A percentile compares a stretch with the other conserved stretches of the same genome.
Evolutionary conservation across 1,139 yeast species (phyloP).

Genomic region (Saccharomyces hybrid): DNA sequence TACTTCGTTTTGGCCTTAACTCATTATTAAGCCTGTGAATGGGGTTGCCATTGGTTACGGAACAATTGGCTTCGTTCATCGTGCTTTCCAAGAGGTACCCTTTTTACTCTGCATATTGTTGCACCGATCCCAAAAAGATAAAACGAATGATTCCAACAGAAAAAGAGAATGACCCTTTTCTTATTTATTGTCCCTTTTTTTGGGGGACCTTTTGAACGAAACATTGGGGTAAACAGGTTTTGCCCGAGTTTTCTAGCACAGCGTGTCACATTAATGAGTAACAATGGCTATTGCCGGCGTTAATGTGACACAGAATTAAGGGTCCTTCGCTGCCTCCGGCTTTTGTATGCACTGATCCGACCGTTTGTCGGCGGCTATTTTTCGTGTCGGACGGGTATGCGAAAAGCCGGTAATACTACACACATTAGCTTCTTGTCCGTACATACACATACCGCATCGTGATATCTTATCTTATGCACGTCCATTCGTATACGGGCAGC

Average conservation of each 20-base stretch:
- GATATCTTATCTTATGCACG: background rate
- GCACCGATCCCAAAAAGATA: background rate
- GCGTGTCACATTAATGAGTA: background rate
- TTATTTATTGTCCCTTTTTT: background rate
- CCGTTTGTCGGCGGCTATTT: background rate
- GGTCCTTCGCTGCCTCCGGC: background rate
- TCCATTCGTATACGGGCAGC: background rate
- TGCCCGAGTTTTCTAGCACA: background rate
- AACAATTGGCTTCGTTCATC: background rate
- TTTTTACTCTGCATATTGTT: background rate
- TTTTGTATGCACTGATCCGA: background rate
- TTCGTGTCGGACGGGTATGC: background rate
- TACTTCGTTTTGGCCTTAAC: background rate
- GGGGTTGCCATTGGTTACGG: conserved; percentile 1
- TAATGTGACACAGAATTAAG: background rate
- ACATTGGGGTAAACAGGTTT: background rate
- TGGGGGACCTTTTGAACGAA: background rate
- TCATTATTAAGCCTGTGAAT: background rate
- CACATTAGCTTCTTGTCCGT: background rate
- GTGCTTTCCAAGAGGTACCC: background rate
- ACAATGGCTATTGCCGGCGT: background rate
- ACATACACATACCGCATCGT: background rate
- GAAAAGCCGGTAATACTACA: background rate
- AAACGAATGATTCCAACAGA: background rate
- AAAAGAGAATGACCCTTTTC: background rate